Evolutionary conservation across 2,329 filamentous ascomycete species (phyloP), one percentile per base, ranked within the genome.

Genomic region (Penicillium rolfsii): DNA sequence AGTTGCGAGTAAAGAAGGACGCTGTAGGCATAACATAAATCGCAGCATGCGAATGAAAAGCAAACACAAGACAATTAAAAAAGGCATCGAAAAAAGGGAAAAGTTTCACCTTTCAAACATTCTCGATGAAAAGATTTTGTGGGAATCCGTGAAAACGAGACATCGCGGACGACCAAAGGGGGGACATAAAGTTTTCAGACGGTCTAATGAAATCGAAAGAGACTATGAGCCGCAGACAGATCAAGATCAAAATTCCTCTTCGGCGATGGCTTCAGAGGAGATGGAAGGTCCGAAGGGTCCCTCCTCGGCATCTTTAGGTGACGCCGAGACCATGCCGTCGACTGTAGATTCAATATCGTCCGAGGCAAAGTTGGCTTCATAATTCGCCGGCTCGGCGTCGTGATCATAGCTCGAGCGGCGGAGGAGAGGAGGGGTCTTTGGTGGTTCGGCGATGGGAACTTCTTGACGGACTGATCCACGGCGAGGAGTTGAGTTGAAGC

Each of bases 361-460:
- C 41, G 59, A 41, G 14, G 80, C 80, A 55, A 81, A 81, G 22
- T 77, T 78, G 48, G 76, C 76, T 43, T 79, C 79, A 59, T 81
- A 82, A 52, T 75, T 78, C 40, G 78, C 71, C 5, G 77, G 80
- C 67, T 86, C 84, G 0, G 85, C 85, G 67, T 87, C 85, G 63
- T 81, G 81, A 67, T 88, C 86, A 63, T 87, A 87, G 67, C 78
- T 83, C 50, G 81, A 81, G 66, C 81, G 81, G 40, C 83, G 77
- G 67, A 87, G 78, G 9, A 87, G 78, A 45, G 82, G 83, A n/a
- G 85, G 84, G 8, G 83, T 87, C 33, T 71, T 76, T 33, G 79
- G 79, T 9, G 74, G 69, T 67, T 78, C 74, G 40, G 64, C 68
- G 45, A 71, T 63, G 38, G 70, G 64, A 19, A 67, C 71, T 26